A percentile compares a stretch with the other conserved stretches of the same genome.
Evolutionary conservation across 495 filamentous ascomycete genomes (phyloP).

Genomic region (Neurospora sp.): DNA sequence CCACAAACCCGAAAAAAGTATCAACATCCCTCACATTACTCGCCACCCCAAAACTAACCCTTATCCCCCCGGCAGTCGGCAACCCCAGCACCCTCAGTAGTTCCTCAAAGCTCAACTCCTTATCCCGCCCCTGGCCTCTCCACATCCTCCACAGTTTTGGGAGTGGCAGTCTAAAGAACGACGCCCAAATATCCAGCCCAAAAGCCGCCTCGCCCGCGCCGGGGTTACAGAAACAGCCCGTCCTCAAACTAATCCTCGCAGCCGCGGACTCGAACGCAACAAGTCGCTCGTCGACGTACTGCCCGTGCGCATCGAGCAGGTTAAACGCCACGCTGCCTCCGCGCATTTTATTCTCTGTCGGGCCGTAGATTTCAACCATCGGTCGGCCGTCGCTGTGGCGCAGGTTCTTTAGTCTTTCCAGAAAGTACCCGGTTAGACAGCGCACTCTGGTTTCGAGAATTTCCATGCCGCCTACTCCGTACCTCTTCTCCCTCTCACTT

Average conservation of each 20-base stretch:
- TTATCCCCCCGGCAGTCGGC: conserved; percentile 13
- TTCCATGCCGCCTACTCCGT: background rate
- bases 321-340: conserved; percentile 52
- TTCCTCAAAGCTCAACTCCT: background rate
- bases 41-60: conserved; percentile 24
- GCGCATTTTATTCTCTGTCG: conserved; percentile 37
- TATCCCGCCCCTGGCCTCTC: background rate
- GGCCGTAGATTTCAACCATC: conserved; percentile 42
- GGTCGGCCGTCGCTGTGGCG: conserved; percentile 38
- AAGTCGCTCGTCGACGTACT: conserved; percentile 42
- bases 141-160: conserved; percentile 4
- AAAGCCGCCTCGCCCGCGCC: conserved; percentile 32
- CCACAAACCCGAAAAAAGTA: conserved; percentile 18
- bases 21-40: conserved; percentile 20
- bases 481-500: too few relatives aligned
- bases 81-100: background rate
- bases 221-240: conserved; percentile 55
- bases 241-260: conserved; percentile 44
- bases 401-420: conserved; percentile 31
- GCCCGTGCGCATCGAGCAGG: conserved; percentile 31
- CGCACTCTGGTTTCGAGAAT: conserved; percentile 17
- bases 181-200: conserved; percentile 1
- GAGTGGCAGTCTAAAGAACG: background rate
- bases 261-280: conserved; percentile 31
- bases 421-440: conserved; percentile 39